phyloP scores from a whole-genome alignment of 2,329 filamentous ascomycete genomes.

The Fusarium compactum region DNA sequence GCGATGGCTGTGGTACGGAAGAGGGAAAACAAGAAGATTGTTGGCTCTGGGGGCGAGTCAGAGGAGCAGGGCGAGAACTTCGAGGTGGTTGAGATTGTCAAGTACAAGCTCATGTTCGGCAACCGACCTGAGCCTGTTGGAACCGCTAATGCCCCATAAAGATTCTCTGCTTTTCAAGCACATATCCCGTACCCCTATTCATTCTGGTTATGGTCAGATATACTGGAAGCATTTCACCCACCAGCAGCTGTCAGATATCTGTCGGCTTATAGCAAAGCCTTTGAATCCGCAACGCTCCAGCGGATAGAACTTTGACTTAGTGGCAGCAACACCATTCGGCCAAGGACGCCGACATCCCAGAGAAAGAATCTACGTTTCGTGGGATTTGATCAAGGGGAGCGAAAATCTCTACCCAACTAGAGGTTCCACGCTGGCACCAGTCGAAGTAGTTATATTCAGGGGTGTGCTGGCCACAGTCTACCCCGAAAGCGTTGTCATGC shows the following conservation, averaged over 20 bases:
- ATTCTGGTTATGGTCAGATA: too few relatives aligned
- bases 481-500: background rate
- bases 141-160: slow-evolving; percentile 52
- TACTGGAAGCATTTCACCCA: background rate
- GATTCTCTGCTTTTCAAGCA: background rate
- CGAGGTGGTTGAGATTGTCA: slow-evolving; percentile 89
- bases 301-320: too few relatives aligned
- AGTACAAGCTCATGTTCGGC: slow-evolving; percentile 88
- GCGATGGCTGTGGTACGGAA: slow-evolving; percentile 83
- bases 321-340: too few relatives aligned
- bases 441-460: background rate
- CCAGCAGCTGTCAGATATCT: background rate
- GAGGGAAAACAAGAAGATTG: slow-evolving; percentile 59
- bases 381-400: background rate
- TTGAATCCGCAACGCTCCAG: background rate
- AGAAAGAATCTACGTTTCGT: background rate
- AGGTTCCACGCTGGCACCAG: background rate
- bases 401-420: background rate
- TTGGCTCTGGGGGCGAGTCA: slow-evolving; percentile 56
- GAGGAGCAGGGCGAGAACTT: slow-evolving; percentile 63
- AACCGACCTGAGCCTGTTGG: slow-evolving; percentile 87
- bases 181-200: background rate
- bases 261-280: background rate
- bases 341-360: background rate
- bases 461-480: background rate